Evolutionary conservation across 768 basidiomycete species (phyloP).

Genomic region (Tephrocybe sp.): DNA sequence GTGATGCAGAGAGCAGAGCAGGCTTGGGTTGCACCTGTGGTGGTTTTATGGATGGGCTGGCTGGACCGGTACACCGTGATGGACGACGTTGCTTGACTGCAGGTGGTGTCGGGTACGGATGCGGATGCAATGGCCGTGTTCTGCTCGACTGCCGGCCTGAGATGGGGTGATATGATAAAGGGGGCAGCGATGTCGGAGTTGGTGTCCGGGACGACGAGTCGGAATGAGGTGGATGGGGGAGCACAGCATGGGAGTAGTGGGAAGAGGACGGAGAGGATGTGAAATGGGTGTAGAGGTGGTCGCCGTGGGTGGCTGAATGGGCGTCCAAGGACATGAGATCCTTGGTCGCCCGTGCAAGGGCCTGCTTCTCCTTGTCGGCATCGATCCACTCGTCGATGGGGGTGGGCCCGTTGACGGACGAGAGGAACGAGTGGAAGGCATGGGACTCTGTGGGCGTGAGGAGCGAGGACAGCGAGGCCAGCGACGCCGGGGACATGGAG

Average conservation of each 20-base stretch:
- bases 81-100: slow-evolving; percentile 5
- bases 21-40: slow-evolving; percentile 31
- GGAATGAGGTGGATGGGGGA: slow-evolving; percentile 15
- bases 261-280: slow-evolving; percentile 11
- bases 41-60: slow-evolving; percentile 5
- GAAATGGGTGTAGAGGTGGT: slow-evolving; percentile 7
- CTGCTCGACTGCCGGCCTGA: slow-evolving; percentile 13
- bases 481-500: slow-evolving; percentile 18
- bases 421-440: slow-evolving; percentile 70
- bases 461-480: slow-evolving; percentile 36
- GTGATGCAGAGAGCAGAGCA: slow-evolving; percentile 70
- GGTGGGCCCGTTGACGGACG: slow-evolving; percentile 46
- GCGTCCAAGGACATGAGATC: slow-evolving; percentile 77
- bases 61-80: slow-evolving; percentile 9
- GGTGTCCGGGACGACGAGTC: slow-evolving; percentile 24
- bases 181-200: slow-evolving; percentile 20
- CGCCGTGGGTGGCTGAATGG: slow-evolving; percentile 9
- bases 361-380: slow-evolving; percentile 54
- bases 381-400: slow-evolving; percentile 45
- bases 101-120: slow-evolving; percentile 18
- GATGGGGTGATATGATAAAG: slow-evolving; percentile 14
- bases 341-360: slow-evolving; percentile 77
- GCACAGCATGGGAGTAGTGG: slow-evolving; percentile 6
- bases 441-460: slow-evolving; percentile 66
- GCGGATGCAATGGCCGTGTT: slow-evolving; percentile 16